Evolutionary conservation across 768 basidiomycete species (phyloP).

Genomic region (Crucibulum laeve): DNA sequence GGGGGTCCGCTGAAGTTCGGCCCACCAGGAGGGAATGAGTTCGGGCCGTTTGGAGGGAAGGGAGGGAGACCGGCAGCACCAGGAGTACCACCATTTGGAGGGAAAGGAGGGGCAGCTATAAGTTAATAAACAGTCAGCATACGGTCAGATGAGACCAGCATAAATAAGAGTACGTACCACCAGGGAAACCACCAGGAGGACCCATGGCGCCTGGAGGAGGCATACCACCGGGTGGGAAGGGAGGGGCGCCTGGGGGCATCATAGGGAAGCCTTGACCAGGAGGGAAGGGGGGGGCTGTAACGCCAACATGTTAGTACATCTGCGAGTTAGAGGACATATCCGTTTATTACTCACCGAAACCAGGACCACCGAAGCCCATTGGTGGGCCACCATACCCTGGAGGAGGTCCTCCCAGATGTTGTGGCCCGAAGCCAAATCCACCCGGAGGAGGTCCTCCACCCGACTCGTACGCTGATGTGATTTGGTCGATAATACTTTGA

Average conservation of each 20-base stretch:
- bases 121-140: conserved; percentile 10
- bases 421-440: conserved; percentile 83
- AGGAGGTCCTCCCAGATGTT: conserved; percentile 63
- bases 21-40: conserved; percentile 26
- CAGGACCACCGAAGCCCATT: conserved; percentile 50
- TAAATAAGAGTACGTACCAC: conserved; percentile 27
- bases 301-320: conserved; percentile 8
- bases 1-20: conserved; percentile 30
- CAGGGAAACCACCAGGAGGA: conserved; percentile 31
- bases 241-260: conserved; percentile 55
- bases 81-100: conserved; percentile 40
- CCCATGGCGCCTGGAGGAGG: conserved; percentile 49
- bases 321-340: background rate
- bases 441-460: conserved; percentile 84
- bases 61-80: conserved; percentile 40
- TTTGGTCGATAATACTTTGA: conserved; percentile 97
- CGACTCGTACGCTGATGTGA: conserved; percentile 88
- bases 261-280: conserved; percentile 56
- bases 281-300: conserved; percentile 63
- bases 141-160: conserved; percentile 5
- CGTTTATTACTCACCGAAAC: conserved; percentile 38
- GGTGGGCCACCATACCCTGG: conserved; percentile 43
- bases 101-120: conserved; percentile 47
- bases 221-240: conserved; percentile 66
- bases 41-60: conserved; percentile 32